Evolutionary conservation across 202 grass and related monocot genomes (phyloP).

Genomic region (Digitaria exilis): DNA sequence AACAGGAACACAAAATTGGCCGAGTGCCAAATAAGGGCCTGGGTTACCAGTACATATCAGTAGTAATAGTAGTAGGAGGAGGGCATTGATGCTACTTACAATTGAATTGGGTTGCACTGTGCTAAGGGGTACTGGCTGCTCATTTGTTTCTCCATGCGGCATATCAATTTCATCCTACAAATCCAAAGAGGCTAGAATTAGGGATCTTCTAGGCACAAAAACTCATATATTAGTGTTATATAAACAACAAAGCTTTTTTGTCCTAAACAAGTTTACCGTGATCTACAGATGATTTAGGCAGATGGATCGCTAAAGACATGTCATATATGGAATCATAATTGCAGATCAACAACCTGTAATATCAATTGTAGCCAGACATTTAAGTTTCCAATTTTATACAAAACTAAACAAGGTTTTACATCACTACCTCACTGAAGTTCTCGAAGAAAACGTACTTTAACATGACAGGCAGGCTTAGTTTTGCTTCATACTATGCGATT

Average conservation of each 20-base stretch:
- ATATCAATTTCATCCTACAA: conserved; percentile 24
- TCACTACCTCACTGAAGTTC: background rate
- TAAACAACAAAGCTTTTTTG: background rate
- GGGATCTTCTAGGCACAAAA: conserved; percentile 15
- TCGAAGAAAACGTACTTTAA: background rate
- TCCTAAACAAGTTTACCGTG: too few species aligned
- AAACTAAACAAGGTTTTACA: background rate
- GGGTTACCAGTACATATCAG: background rate
- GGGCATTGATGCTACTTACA: conserved; percentile 26
- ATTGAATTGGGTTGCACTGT: conserved; percentile 16
- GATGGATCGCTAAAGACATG: background rate
- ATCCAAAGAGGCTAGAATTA: background rate
- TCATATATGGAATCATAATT: background rate
- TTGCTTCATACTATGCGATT: too few species aligned
- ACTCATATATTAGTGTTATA: background rate
- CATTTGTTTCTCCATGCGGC: background rate
- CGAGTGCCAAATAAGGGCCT: background rate
- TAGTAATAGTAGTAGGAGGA: too few species aligned
- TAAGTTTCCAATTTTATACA: background rate
- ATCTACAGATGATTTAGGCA: background rate
- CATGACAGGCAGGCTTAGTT: background rate
- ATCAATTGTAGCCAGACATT: background rate
- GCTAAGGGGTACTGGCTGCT: conserved; percentile 33
- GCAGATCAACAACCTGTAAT: background rate
- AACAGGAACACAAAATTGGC: too few species aligned